phyloP scores from a whole-genome alignment of 1,284 basidiomycete species.

The Puccinia coronata region DNA sequence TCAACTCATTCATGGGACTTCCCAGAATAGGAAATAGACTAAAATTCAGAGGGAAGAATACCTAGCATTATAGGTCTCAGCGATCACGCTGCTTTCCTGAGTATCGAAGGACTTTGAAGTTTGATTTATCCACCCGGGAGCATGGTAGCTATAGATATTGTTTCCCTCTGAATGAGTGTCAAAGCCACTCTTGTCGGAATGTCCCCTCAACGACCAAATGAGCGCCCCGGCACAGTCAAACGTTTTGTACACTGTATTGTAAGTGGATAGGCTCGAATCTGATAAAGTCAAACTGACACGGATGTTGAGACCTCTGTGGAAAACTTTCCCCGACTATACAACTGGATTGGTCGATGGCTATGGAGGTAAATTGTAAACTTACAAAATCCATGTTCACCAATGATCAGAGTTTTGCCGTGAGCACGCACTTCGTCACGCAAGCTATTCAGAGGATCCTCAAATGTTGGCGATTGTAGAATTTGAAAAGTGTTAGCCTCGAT shows the following conservation, averaged over 20 bases:
- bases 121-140: slow-evolving; percentile 35
- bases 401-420: slow-evolving; percentile 30
- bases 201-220: slow-evolving; percentile 30
- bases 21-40: background rate
- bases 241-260: slow-evolving; percentile 7
- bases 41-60: background rate
- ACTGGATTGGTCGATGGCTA: background rate
- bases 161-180: slow-evolving; percentile 33
- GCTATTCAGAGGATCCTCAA: background rate
- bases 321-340: background rate
- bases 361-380: background rate
- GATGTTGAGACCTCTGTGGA: background rate
- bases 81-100: slow-evolving; percentile 19
- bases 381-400: slow-evolving; percentile 49
- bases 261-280: slow-evolving; percentile 15
- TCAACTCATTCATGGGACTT: background rate
- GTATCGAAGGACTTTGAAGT: slow-evolving; percentile 39
- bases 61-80: slow-evolving; percentile 41
- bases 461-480: background rate
- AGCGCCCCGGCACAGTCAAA: slow-evolving; percentile 35
- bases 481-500: background rate
- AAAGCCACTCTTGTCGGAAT: slow-evolving; percentile 35
- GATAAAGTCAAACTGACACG: background rate
- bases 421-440: background rate
- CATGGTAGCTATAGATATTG: slow-evolving; percentile 42